Evolutionary conservation across 306 rosid species (phyloP).

Genomic region (Cotoneaster glaucophyllus): DNA sequence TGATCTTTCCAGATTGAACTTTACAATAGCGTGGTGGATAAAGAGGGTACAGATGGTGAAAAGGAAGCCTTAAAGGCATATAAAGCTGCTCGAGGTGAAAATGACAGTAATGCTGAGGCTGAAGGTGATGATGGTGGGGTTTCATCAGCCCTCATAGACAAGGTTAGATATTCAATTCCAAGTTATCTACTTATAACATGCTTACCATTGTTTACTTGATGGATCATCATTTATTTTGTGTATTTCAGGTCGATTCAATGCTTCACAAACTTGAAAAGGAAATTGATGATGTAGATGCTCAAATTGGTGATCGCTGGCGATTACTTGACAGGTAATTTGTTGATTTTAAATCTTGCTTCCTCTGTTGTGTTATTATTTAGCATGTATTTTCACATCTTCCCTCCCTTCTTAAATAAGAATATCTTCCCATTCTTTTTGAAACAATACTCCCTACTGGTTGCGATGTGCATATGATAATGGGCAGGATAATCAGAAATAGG

Average conservation of each 20-base stretch:
- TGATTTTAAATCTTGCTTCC: background rate
- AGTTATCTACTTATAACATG: background rate
- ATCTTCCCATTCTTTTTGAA: background rate
- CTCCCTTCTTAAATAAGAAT: too few relatives aligned
- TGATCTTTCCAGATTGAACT: slow-evolving; percentile 67
- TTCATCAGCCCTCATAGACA: slow-evolving; percentile 82
- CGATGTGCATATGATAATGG: too few relatives aligned
- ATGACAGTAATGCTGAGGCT: slow-evolving; percentile 35
- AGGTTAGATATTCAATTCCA: slow-evolving; percentile 34
- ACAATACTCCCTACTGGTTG: background rate
- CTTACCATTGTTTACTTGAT: background rate
- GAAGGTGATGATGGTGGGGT: slow-evolving; percentile 50
- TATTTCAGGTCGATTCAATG: slow-evolving; percentile 79
- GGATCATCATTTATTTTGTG: background rate
- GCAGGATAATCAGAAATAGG: too few relatives aligned
- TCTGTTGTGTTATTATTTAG: slow-evolving; percentile 3
- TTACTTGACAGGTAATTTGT: slow-evolving; percentile 73
- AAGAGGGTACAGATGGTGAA: slow-evolving; percentile 63
- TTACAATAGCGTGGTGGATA: slow-evolving; percentile 77
- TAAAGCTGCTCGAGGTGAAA: slow-evolving; percentile 80
- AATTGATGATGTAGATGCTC: slow-evolving; percentile 91
- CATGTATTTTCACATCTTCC: too few relatives aligned
- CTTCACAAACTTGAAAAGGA: slow-evolving; percentile 96
- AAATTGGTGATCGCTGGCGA: slow-evolving; percentile 82
- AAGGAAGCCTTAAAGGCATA: slow-evolving; percentile 73